Base-by-base conservation (phyloP, 257 asterid genomes). In the Salvia miltiorrhiza region DNA sequence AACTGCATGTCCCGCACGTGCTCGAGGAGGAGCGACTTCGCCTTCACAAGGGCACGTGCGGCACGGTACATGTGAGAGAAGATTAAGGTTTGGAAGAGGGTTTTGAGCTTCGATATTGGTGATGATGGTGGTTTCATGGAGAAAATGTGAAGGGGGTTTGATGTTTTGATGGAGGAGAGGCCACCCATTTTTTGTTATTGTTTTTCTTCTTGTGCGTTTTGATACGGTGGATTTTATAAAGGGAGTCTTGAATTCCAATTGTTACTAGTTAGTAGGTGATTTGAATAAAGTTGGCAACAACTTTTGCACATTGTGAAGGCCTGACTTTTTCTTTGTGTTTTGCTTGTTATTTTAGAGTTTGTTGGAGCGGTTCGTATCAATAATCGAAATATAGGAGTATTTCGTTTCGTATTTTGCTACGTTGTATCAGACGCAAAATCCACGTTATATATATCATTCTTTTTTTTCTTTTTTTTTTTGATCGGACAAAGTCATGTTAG, bases 221-320 rank as follows among this genome's bases (percentile, higher is more conserved):
- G 73, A 62, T 63, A 79, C 58, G 35, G 81, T 58, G 75, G 71
- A 13, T 21, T 68, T 66, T 86, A 88, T 86, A 87, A 79, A 80
- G 85, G 86, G 40, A 9, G 43, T 63, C 59, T 70, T 77, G 77
- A 64, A 58, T 73, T 73, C 91, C 83, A 80, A 70, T 39, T 63
- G 82, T 79, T 72, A 76, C 78, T 64, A 41, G 77, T 65, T 70
- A 85, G 85, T 79, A 80, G 90, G 87, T 79, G 84, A 85, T 71
- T 85, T 85, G 33, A 67, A 83, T 77, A 79, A 75, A 84, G 85
- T 87, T 82, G 86, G 77, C 72, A 86, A 87, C 88, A 61, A 84
- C 93, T 83, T 40, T 84, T 83, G 84, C 87, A 71, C 37, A 81
- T 78, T 76, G 24, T 76, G 79, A 71, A 65, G 43, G 43, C 41